phyloP scores from a whole-genome alignment of 1,139 yeast genomes.

The Kodamaea derodonti region DNA sequence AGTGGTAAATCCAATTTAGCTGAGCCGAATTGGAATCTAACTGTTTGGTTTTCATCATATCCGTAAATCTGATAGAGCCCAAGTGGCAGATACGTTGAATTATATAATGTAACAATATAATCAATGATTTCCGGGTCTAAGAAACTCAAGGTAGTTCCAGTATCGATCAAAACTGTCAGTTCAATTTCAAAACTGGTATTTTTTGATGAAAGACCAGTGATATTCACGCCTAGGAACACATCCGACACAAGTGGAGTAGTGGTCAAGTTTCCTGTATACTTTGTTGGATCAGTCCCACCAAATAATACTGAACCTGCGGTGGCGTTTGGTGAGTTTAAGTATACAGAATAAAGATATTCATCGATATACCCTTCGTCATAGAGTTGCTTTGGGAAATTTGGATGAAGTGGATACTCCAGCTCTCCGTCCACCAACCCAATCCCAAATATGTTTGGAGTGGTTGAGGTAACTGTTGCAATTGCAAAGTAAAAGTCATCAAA shows the following conservation, averaged over 20 bases:
- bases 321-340: slow-evolving; percentile 13
- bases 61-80: slow-evolving; percentile 4
- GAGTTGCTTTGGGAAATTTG: not conserved
- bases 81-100: not conserved
- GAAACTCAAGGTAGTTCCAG: slow-evolving; percentile 34
- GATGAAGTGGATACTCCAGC: not conserved
- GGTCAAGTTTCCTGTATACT: slow-evolving; percentile 42
- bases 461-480: not conserved
- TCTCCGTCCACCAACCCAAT: not conserved
- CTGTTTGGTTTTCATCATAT: not conserved
- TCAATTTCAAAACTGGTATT: slow-evolving; percentile 20
- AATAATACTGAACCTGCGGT: slow-evolving; percentile 45
- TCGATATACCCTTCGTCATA: slow-evolving; percentile 41
- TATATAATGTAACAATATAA: slow-evolving; percentile 24
- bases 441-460: not conserved
- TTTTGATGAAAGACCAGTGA: slow-evolving; percentile 8
- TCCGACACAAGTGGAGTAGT: slow-evolving; percentile 30
- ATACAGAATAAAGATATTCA: slow-evolving; percentile 49
- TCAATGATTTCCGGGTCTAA: slow-evolving; percentile 24
- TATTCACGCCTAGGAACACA: slow-evolving; percentile 3
- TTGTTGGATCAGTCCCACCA: slow-evolving; percentile 56
- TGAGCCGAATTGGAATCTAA: not conserved
- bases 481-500: not conserved
- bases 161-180: slow-evolving; percentile 55
- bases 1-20: not conserved